phyloP scores from a whole-genome alignment of 352 stramenopile species.

The Phytophthora uliginosa region DNA sequence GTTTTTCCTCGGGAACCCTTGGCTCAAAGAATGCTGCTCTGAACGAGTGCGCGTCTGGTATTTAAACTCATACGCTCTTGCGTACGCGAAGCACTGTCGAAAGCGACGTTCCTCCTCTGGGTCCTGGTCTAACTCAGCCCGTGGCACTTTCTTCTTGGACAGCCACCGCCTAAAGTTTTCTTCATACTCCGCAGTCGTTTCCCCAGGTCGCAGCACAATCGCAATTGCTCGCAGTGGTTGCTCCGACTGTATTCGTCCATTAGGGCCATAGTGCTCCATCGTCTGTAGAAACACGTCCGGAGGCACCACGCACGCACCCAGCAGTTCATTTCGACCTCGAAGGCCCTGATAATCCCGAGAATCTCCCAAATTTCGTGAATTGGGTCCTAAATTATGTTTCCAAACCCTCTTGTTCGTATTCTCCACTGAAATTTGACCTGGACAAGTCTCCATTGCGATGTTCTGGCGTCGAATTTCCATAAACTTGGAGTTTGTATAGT shows the following conservation, averaged over 20 bases:
- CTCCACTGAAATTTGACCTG: neutral
- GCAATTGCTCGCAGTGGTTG: neutral
- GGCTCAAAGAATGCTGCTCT: neutral
- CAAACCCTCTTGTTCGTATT: neutral
- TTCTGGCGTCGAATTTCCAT: neutral
- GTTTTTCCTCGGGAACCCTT: too few relatives aligned
- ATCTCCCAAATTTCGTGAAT: neutral
- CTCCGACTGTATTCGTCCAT: neutral
- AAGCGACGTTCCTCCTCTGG: constrained; percentile 22
- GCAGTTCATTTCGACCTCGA: neutral
- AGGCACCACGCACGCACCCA: neutral
- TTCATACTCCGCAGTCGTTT: neutral
- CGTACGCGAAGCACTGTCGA: constrained; percentile 20
- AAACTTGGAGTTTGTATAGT: constrained; percentile 1
- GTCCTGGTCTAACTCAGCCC: neutral
- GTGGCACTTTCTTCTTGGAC: neutral
- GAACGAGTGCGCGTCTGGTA: neutral
- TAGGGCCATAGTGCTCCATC: neutral
- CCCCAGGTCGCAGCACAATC: neutral
- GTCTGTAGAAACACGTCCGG: neutral
- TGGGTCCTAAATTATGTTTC: neutral
- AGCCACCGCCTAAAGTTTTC: neutral
- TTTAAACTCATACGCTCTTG: neutral
- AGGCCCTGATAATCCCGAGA: neutral
- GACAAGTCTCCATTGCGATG: neutral